Evolutionary conservation across 1,284 basidiomycete genomes (phyloP), one percentile per base, ranked within the genome.

Genomic region (Fomes fomentarius): DNA sequence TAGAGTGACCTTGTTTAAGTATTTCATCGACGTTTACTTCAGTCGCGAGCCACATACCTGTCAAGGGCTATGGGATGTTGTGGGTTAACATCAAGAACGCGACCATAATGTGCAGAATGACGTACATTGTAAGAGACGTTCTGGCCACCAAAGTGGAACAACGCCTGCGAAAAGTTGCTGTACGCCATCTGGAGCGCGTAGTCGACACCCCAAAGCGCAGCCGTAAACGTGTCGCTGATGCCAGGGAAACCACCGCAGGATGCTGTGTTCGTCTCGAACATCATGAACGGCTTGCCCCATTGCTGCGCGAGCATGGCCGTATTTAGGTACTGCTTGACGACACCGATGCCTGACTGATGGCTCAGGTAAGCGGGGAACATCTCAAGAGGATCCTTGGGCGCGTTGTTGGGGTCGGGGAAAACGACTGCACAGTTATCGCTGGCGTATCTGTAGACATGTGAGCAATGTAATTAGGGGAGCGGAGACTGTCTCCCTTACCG

Each of bases 221-320:
- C 72, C 5, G 74, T 76, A 59, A 81, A 82, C 37, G 74, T 74
- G 65, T 93, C 83, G 46, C 81, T 84, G 22, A 92, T 74, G 0
- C 90, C 90, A 1, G 80, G 71, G 66, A 93, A 91, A 9, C 91
- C 91, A 67, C 89, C 87, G 70, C 90, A 92, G 31, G 85, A 86
- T 0, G 87, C 91, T 0, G 87, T 85, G 70, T 93, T 93, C 4
- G 85, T 90, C 70, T 92, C 89, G 55, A 89, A 82, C 86, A 91
- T 87, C 34, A 80, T 62, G 53, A 81, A 68, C 21, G 76, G 73
- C 60, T 80, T 80, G 10, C 63, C 60, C n/a, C 43, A 53, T 25
- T 43, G 55, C 56, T 78, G 74, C 1, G 83, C 82, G 35, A 76
- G 70, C 8, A 56, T 54, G 0, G 77, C 74, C 0, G 78, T 75